Evolutionary conservation across 768 basidiomycete species (phyloP).

Genomic region (Boletus vinaceobasis): DNA sequence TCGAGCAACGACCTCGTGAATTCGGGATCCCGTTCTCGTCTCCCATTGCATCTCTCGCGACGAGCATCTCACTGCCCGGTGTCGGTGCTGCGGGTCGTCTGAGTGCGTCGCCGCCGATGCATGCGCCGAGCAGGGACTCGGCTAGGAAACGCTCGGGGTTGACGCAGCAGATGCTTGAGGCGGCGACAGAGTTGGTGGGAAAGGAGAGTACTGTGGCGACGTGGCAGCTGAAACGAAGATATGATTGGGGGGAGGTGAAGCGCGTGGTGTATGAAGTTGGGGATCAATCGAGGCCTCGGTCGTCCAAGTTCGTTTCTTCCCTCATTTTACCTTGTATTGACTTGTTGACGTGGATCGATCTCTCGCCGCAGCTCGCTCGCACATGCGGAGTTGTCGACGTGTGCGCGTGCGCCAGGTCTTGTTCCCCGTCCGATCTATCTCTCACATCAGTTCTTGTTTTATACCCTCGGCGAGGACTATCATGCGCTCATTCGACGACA

Average conservation of each 20-base stretch:
- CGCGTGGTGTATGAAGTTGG: slow-evolving; percentile 14
- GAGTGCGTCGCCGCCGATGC: slow-evolving; percentile 27
- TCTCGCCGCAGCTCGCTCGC: slow-evolving; percentile 47
- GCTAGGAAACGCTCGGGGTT: slow-evolving; percentile 30
- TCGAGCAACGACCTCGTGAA: slow-evolving; percentile 38
- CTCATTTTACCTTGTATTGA: not conserved
- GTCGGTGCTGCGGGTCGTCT: slow-evolving; percentile 42
- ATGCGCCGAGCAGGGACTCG: slow-evolving; percentile 24
- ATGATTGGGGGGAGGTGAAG: slow-evolving; percentile 54
- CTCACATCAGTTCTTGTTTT: slow-evolving; percentile 82
- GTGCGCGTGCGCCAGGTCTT: slow-evolving; percentile 51
- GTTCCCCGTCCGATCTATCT: slow-evolving; percentile 79
- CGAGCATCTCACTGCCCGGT: slow-evolving; percentile 62
- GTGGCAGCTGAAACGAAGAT: slow-evolving; percentile 57
- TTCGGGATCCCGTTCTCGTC: slow-evolving; percentile 22
- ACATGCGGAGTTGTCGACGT: slow-evolving; percentile 80
- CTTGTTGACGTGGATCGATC: not conserved
- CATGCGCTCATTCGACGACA: slow-evolving; percentile 70
- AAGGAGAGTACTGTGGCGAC: slow-evolving; percentile 51
- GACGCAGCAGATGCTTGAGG: slow-evolving; percentile 35
- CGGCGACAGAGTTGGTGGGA: slow-evolving; percentile 34
- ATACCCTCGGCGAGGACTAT: slow-evolving; percentile 71
- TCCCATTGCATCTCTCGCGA: slow-evolving; percentile 37
- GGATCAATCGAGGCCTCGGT: slow-evolving; percentile 2
- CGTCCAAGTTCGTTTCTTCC: slow-evolving; percentile 14